Percentiles rank a stretch among this genome's conserved stretches.
These are phyloP conservation scores for Cenchrus purpureus DNA, from an alignment of 176 grass and related monocot genomes.

Conservation along the genomic window DNA sequence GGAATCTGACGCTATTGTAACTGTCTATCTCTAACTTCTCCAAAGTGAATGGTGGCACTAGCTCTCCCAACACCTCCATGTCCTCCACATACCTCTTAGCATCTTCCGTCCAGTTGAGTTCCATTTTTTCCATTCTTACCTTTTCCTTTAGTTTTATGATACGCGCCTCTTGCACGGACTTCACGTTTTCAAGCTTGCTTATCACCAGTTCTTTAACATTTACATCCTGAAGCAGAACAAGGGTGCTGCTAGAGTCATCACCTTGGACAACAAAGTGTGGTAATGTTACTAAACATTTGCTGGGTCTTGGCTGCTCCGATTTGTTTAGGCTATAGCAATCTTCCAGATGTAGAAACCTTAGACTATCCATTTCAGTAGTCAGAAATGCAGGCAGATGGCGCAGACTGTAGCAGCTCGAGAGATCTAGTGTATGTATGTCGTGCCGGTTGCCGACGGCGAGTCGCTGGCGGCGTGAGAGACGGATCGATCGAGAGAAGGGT, in stretches of 20 bases:
- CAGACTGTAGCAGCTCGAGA: neutral
- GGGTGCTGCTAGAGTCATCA: neutral
- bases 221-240: neutral
- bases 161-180: neutral
- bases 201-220: neutral
- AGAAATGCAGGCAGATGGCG: too few species aligned
- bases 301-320: too few species aligned
- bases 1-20: neutral
- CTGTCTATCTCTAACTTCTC: rapidly evolving
- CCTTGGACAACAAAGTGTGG: neutral
- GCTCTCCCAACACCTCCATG: neutral
- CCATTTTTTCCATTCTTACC: neutral
- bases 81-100: neutral
- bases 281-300: neutral
- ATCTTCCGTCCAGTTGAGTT: neutral
- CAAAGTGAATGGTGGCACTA: neutral
- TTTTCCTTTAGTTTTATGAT: neutral
- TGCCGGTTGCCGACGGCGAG: too few species aligned
- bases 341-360: too few species aligned
- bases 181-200: neutral
- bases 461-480: too few species aligned
- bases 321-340: too few species aligned
- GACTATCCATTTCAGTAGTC: too few species aligned
- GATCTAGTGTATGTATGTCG: neutral
- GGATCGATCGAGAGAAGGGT: too few species aligned